These are phyloP conservation scores for Jackrogersella minutella DNA, from an alignment of 495 filamentous ascomycete species.

Conservation along the genomic window DNA sequence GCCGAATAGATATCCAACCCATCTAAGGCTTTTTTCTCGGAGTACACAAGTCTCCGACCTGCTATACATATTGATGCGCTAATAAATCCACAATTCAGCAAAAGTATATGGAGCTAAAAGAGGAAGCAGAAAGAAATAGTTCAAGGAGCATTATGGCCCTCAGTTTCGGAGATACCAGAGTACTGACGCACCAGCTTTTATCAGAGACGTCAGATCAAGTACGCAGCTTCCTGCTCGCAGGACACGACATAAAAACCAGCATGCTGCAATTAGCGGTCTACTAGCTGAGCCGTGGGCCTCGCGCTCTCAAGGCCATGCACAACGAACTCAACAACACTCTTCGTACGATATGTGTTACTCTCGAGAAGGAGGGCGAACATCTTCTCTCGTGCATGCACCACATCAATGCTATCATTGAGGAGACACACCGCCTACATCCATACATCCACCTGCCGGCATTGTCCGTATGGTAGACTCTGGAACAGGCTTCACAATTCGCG, in stretches of 20 bases:
- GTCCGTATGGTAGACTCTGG: slow-evolving; percentile 48
- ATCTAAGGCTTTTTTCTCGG: too few species aligned
- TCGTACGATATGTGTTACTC: slow-evolving; percentile 38
- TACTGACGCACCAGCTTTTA: too few species aligned
- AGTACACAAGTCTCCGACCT: too few species aligned
- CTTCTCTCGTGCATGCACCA: slow-evolving; percentile 47
- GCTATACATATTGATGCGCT: too few species aligned
- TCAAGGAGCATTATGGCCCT: too few species aligned
- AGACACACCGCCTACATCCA: slow-evolving; percentile 54
- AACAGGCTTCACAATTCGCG: slow-evolving; percentile 37
- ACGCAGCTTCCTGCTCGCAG: slow-evolving; percentile 58
- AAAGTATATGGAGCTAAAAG: too few species aligned
- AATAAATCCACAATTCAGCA: too few species aligned
- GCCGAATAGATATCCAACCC: too few species aligned
- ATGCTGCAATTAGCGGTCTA: slow-evolving; percentile 54
- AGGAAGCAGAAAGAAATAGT: too few species aligned
- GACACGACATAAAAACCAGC: slow-evolving; percentile 59
- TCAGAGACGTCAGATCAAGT: too few species aligned
- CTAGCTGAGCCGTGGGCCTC: slow-evolving; percentile 56
- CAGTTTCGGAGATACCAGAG: too few species aligned
- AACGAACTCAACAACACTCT: slow-evolving; percentile 57
- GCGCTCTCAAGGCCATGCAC: slow-evolving; percentile 47
- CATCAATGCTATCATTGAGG: slow-evolving; percentile 54
- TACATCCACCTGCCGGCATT: slow-evolving; percentile 53
- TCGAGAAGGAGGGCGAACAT: slow-evolving; percentile 43